Conservation (phyloP, 1,284 basidiomycete genomes). For the Heterobasidion occidentale region DNA sequence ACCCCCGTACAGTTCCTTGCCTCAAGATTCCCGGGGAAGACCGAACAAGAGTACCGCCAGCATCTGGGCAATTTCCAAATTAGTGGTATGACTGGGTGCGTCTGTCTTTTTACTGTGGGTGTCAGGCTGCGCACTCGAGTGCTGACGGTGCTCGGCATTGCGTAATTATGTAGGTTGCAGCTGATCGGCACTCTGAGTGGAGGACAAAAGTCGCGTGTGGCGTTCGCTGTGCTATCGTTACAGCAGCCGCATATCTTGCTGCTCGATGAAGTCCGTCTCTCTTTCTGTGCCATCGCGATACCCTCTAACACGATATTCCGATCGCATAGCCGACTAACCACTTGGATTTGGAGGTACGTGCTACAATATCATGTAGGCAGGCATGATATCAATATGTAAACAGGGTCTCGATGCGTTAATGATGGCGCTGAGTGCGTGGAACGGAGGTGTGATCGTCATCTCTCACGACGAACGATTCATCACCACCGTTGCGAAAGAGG, state of each 20-base stretch:
- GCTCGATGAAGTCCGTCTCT: slow-evolving; percentile 70
- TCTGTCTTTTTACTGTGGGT: not conserved
- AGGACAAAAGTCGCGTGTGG: slow-evolving; percentile 96
- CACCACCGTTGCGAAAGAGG: slow-evolving; percentile 75
- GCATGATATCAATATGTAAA: not conserved
- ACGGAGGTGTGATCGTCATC: slow-evolving; percentile 93
- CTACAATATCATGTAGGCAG: not conserved
- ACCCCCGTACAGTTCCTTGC: slow-evolving; percentile 91
- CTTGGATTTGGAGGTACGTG: slow-evolving; percentile 80
- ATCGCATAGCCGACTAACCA: slow-evolving; percentile 84
- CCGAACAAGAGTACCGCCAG: slow-evolving; percentile 91
- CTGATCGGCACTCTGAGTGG: slow-evolving; percentile 82
- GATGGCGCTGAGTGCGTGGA: slow-evolving; percentile 82
- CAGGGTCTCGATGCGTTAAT: slow-evolving; percentile 94
- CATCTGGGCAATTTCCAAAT: slow-evolving; percentile 99
- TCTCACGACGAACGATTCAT: slow-evolving; percentile 94
- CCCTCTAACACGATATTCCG: not conserved
- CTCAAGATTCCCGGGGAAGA: slow-evolving; percentile 87
- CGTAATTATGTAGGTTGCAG: slow-evolving; percentile 45
- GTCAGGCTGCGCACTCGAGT: not conserved
- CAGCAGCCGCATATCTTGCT: slow-evolving; percentile 85
- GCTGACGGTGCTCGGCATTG: not conserved
- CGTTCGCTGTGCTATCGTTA: slow-evolving; percentile 88
- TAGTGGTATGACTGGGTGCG: slow-evolving; percentile 87
- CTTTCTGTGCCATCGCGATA: not conserved